Evolutionary conservation across 139 green algal species (phyloP), one percentile per base, ranked within the genome.

Genomic region (Chlamydomonas incerta): DNA sequence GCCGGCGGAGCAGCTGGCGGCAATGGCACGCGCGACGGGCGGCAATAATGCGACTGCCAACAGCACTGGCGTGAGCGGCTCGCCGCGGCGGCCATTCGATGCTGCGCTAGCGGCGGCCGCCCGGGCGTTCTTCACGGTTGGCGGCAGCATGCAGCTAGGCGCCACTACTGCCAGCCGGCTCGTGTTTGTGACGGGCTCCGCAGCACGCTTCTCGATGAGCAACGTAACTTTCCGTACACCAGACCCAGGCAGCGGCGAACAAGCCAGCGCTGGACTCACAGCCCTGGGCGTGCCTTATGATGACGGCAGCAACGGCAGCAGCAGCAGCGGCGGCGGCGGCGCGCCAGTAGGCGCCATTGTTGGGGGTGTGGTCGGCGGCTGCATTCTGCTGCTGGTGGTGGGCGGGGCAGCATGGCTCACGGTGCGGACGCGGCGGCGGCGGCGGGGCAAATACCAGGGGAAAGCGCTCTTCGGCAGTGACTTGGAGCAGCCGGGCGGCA

Each of bases 141-240:
- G 1, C 3, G 74, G 47, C 24, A 9, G 18, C 24, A 2, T 66
- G 23, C 24, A 31, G 24, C 17, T 66, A 2, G 24, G 24, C 18
- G 2, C 6, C 23, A 1, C 26, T 15, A 24, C 18, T 24, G 24
- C 23, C 18, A n/a, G 24, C 24, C 8, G 11, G 8, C 23, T 66
- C 20, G 24, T 24, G 23, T 11, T 66, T 23, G 11, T 24, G 17
- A 15, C 60, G 3, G 60, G 24, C 60, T 34, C 34, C 4, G 80
- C 80, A 1, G 11, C 29, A 11, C 68, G 80, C 21, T 86, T 52
- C 55, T n/a, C 5, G 5, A 18, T 86, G 20, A 47, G 15, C 8
- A 46, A 46, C 4, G 55, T 86, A 6, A 72, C 68, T 14, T 79
- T 86, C 34, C 80, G 80, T 3, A 29, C 41, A 8, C 68, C 80